Evolutionary conservation across 2,329 filamentous ascomycete species (phyloP).

Genomic region (Esteya vermicola): DNA sequence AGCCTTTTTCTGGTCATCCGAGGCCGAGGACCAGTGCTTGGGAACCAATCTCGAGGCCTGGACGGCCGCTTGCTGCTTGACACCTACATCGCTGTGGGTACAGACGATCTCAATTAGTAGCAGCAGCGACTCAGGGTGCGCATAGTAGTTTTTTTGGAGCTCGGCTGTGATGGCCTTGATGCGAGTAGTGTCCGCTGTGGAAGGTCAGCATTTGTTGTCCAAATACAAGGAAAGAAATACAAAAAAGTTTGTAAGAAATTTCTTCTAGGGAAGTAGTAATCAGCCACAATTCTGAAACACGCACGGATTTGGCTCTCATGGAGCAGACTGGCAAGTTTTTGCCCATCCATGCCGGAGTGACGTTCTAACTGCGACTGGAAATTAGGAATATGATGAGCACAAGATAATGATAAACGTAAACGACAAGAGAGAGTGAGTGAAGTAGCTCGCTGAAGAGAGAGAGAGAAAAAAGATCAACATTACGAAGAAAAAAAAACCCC

Average conservation of each 20-base stretch:
- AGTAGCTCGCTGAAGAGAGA: background rate
- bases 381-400: background rate
- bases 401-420: background rate
- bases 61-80: conserved; percentile 84
- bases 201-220: conserved; percentile 6
- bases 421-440: background rate
- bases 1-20: conserved; percentile 61
- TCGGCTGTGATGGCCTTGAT: conserved; percentile 83
- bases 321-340: conserved; percentile 74
- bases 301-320: conserved; percentile 77
- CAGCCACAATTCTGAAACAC: conserved; percentile 20
- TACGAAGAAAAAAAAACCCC: background rate
- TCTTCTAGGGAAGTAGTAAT: background rate
- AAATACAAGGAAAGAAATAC: conserved; percentile 4
- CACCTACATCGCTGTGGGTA: conserved; percentile 54
- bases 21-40: conserved; percentile 72
- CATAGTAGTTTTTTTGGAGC: conserved; percentile 89
- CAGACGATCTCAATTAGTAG: conserved; percentile 80
- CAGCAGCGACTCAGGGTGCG: conserved; percentile 67
- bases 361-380: background rate
- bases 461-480: background rate
- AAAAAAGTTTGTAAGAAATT: conserved; percentile 3
- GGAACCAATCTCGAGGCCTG: conserved; percentile 70
- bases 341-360: conserved; percentile 52
- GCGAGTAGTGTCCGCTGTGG: conserved; percentile 68